Conservation (phyloP, 768 basidiomycete genomes). For the Termitomyces sp. region DNA sequence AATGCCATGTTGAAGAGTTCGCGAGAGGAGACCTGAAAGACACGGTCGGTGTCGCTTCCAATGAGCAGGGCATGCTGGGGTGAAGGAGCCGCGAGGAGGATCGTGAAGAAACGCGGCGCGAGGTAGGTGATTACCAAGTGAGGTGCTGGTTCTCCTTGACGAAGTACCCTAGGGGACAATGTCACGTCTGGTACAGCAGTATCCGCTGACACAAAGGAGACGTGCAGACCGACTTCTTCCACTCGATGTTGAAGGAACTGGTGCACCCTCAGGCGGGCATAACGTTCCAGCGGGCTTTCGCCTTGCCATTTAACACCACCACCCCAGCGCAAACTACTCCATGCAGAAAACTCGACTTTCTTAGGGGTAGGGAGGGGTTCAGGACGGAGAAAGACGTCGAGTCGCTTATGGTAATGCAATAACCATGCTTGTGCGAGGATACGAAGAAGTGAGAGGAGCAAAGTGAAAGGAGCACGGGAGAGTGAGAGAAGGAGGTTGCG, state of each 20-base stretch:
- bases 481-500: constrained; percentile 9
- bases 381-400: constrained; percentile 55
- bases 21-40: background rate
- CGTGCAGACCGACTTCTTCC: background rate
- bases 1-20: background rate
- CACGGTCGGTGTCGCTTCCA: background rate
- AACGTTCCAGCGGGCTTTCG: background rate
- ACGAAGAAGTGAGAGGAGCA: constrained; percentile 52
- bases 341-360: constrained; percentile 25
- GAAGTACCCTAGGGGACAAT: background rate
- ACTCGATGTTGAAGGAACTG: background rate
- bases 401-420: constrained; percentile 52
- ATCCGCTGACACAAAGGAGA: background rate
- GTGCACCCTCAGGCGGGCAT: background rate
- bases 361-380: constrained; percentile 38
- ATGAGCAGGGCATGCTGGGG: background rate
- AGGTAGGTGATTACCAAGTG: background rate
- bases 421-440: constrained; percentile 58
- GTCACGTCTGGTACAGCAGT: background rate
- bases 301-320: background rate
- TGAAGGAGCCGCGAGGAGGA: background rate
- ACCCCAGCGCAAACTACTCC: background rate
- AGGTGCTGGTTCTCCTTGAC: background rate
- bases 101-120: background rate
- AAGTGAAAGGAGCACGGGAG: constrained; percentile 10